Evolutionary conservation across 768 basidiomycete genomes (phyloP).

Genomic region (Xerocomellus chrysenteron): DNA sequence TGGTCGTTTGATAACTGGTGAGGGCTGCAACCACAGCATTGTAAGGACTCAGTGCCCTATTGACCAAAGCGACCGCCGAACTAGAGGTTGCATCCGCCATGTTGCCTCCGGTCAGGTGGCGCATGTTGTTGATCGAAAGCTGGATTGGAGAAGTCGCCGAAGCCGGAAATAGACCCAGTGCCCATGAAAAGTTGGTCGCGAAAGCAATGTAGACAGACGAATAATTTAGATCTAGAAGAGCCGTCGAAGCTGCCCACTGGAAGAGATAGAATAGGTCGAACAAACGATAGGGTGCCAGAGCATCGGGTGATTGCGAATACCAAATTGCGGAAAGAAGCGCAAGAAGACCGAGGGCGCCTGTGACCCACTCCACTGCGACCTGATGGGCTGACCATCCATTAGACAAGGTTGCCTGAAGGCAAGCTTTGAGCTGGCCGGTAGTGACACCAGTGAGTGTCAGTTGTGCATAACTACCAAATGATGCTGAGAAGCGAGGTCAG

Average conservation of each 20-base stretch:
- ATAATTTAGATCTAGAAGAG: conserved; percentile 83
- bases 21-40: conserved; percentile 37
- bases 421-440: conserved; percentile 77
- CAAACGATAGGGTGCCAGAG: conserved; percentile 71
- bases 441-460: conserved; percentile 66
- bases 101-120: conserved; percentile 77
- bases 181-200: conserved; percentile 87
- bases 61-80: conserved; percentile 71
- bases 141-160: conserved; percentile 63
- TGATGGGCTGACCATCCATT: conserved; percentile 88
- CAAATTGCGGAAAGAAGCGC: conserved; percentile 54
- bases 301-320: conserved; percentile 54
- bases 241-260: conserved; percentile 80
- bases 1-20: not conserved
- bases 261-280: conserved; percentile 81
- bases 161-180: conserved; percentile 67
- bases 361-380: conserved; percentile 72
- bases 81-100: conserved; percentile 58
- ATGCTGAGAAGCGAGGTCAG: conserved; percentile 2
- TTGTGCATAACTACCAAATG: conserved; percentile 54
- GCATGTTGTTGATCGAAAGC: conserved; percentile 76
- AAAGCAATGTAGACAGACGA: conserved; percentile 80
- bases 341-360: conserved; percentile 62
- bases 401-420: conserved; percentile 86
- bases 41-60: conserved; percentile 80